These are phyloP conservation scores for Apiospora phragmitis DNA, from an alignment of 2,329 filamentous ascomycete genomes.

Conservation along the genomic window DNA sequence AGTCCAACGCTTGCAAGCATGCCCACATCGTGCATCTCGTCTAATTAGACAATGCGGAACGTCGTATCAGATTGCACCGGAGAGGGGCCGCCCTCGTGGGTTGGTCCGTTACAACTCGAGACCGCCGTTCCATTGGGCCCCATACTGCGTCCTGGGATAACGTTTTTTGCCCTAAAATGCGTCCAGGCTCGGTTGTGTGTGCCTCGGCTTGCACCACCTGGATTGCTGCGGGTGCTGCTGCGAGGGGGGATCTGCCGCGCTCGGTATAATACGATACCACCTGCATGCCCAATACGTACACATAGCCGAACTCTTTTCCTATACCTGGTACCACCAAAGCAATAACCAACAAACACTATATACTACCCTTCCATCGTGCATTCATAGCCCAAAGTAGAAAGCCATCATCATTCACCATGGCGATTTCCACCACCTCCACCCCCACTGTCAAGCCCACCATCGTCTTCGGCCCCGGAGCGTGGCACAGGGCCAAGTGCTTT, in stretches of 20 bases:
- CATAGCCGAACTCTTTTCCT: neutral
- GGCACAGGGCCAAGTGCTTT: conserved; percentile 32
- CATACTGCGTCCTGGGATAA: too few relatives aligned
- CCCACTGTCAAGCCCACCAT: conserved; percentile 21
- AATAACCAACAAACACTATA: neutral
- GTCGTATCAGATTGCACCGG: neutral
- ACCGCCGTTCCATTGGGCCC: neutral
- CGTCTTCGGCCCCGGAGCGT: conserved; percentile 37
- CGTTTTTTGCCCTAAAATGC: too few relatives aligned
- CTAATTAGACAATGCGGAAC: neutral
- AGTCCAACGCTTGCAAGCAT: neutral
- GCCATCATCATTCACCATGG: neutral
- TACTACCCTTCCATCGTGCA: neutral
- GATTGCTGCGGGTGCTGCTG: too few relatives aligned
- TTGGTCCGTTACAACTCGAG: neutral
- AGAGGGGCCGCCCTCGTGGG: neutral
- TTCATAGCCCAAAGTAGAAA: neutral
- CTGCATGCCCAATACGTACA: neutral
- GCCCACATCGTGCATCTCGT: neutral
- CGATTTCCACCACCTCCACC: neutral
- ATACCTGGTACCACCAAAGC: neutral
- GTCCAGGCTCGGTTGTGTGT: too few relatives aligned
- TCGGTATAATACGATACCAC: neutral
- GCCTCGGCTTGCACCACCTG: too few relatives aligned
- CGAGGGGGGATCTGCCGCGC: neutral